Base-by-base conservation (phyloP, 352 stramenopile species). In the Globisporangium emineosum region DNA sequence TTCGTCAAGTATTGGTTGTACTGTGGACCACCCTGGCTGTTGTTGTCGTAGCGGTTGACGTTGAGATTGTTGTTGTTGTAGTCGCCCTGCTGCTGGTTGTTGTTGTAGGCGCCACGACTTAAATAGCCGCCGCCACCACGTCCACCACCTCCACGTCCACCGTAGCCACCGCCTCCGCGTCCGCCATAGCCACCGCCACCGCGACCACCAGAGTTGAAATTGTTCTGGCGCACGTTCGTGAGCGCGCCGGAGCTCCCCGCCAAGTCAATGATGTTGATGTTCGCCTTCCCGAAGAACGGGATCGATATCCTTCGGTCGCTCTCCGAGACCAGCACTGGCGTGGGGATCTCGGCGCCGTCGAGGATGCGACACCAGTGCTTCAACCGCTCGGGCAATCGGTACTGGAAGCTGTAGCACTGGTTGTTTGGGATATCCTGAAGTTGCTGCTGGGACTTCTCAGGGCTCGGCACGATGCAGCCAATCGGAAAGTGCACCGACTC, bases 261-360 rank as follows among this genome's bases (percentile, higher is more conserved):
- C 35, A 94, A 64, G 68, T 94, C 86, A 55, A 93, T 81, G 45
- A 94, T 93, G 61, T 85, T 93, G 68, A 94, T 94, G 70, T 91
- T 91, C 17, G 78, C 82, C 56, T 88, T 90, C 49, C 83, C 86
- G 23, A 94, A 90, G 72, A 90, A 91, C 33, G 86, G 86, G 23
- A 93, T 89, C 19, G 74, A 79, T 45, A 94, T 91, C 27, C 78
- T 72, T 37, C 77, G 79, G 64, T 94, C 86, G 23, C 78, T 78
- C 0, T 83, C 69, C 3, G 79, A 77, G 17, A 91, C 67, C 21
- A 94, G 64, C 49, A 86, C 71, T 0, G 70, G 67, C 3, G 69
- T 69, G 0, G 82, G 79, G 8, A 57, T 6, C 1, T 77, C 43
- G 0, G 86, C 83, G 23, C 76, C 79, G 0, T 88, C 78, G 32